phyloP scores from a whole-genome alignment of 306 rosid species.

The Malus orientalis region DNA sequence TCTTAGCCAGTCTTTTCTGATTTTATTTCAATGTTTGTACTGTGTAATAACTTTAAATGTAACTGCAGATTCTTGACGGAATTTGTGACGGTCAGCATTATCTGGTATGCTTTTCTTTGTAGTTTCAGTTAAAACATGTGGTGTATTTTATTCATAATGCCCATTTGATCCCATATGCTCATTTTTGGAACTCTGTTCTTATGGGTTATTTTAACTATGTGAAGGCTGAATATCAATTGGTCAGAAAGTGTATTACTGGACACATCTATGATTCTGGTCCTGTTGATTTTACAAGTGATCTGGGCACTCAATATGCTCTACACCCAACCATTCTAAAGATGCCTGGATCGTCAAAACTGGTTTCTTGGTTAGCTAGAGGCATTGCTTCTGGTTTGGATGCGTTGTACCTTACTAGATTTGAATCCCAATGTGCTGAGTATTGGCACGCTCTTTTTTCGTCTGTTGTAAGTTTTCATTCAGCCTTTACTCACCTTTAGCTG shows the following conservation, averaged over 20 bases:
- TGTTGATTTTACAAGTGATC: constrained; percentile 82
- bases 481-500: not conserved
- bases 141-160: not conserved
- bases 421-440: constrained; percentile 70
- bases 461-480: constrained; percentile 50
- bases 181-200: not conserved
- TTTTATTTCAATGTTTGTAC: not conserved
- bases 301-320: constrained; percentile 70
- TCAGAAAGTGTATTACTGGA: constrained; percentile 70
- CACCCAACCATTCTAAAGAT: constrained; percentile 63
- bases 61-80: constrained; percentile 79
- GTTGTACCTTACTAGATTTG: constrained; percentile 75
- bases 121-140: not conserved
- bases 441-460: constrained; percentile 86
- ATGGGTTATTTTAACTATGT: constrained; percentile 6
- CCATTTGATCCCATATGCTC: not conserved
- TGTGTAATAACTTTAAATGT: constrained; percentile 7
- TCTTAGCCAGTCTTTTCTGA: constrained; percentile 4
- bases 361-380: constrained; percentile 83
- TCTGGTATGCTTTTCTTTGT: constrained; percentile 41
- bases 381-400: constrained; percentile 87
- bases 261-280: constrained; percentile 91
- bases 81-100: constrained; percentile 52
- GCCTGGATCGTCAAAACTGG: constrained; percentile 73
- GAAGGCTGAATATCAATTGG: constrained; percentile 58